Conservation (phyloP, 179 eudicot species). For the Actinidia arguta region DNA sequence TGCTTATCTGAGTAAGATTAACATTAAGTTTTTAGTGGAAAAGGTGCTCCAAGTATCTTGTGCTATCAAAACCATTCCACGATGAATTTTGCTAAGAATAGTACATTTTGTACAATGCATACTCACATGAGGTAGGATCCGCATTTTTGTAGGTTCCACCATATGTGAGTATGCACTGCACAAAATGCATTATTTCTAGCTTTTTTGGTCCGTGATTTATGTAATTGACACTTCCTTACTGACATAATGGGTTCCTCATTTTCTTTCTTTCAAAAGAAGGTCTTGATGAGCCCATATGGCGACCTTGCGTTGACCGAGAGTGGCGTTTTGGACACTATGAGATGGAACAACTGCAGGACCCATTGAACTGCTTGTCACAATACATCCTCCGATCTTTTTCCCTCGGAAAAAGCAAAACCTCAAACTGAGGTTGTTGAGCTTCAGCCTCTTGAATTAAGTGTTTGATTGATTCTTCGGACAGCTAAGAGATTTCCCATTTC, state of each 20-base stretch:
- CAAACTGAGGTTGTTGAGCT: conserved; percentile 51
- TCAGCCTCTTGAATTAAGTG: conserved; percentile 39
- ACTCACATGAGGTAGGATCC: no score
- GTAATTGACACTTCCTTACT: neutral
- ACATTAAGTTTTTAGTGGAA: neutral
- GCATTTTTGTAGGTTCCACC: neutral
- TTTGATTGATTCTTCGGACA: conserved; percentile 12
- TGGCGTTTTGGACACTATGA: conserved; percentile 98
- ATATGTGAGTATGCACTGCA: neutral
- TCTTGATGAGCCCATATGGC: conserved; percentile 80
- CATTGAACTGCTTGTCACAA: conserved; percentile 72
- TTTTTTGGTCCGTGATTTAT: neutral
- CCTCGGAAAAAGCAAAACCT: conserved; percentile 35
- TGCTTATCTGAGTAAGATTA: neutral
- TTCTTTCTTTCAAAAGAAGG: conserved; percentile 64
- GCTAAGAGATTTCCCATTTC: neutral
- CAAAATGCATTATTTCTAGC: neutral
- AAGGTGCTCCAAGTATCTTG: neutral
- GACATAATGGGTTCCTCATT: neutral
- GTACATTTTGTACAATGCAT: neutral
- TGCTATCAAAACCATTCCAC: neutral
- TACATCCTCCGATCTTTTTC: conserved; percentile 51
- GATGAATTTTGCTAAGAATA: neutral
- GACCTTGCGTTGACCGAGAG: conserved; percentile 78
- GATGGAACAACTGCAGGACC: conserved; percentile 96